Conservation (phyloP, 2,329 filamentous ascomycete genomes). For the Dryadomyces quercivorus region DNA sequence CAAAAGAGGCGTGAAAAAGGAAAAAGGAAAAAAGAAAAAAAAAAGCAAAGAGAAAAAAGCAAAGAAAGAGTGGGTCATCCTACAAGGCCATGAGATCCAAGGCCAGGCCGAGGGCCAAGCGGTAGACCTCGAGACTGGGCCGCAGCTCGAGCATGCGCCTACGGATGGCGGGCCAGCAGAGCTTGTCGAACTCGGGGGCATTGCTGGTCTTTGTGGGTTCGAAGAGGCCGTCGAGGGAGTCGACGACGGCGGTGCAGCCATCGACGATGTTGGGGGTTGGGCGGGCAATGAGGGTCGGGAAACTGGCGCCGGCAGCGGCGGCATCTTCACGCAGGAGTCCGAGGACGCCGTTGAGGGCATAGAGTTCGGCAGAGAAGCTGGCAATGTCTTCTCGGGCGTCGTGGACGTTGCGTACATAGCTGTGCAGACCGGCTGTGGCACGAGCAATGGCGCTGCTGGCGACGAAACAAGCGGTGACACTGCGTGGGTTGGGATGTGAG, state of each 20-base stretch:
- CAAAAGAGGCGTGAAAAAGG: too few species aligned
- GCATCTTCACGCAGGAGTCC: constrained; percentile 27
- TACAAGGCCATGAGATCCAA: constrained; percentile 28
- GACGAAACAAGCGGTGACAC: constrained; percentile 20
- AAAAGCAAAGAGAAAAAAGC: background rate
- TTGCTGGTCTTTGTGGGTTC: background rate
- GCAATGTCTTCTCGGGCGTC: constrained; percentile 27
- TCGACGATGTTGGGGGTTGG: constrained; percentile 23
- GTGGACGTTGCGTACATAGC: constrained; percentile 27
- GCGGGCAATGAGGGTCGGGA: constrained; percentile 18
- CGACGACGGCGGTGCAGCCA: constrained; percentile 23
- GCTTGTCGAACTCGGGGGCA: constrained; percentile 13
- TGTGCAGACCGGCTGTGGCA: constrained; percentile 19
- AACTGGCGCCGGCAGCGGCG: background rate
- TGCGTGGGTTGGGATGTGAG: background rate
- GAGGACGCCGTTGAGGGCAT: constrained; percentile 27
- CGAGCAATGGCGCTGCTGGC: constrained; percentile 22
- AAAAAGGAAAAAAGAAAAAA: background rate
- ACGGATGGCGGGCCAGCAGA: constrained; percentile 21
- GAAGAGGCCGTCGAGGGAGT: constrained; percentile 21
- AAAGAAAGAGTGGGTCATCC: constrained; percentile 5
- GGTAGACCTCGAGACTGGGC: constrained; percentile 25
- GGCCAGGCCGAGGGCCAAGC: constrained; percentile 24
- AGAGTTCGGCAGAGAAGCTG: constrained; percentile 26
- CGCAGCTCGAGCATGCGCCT: constrained; percentile 20